These are phyloP conservation scores for Cladosporium sp. DNA, from an alignment of 2,329 filamentous ascomycete genomes.

Conservation along the genomic window DNA sequence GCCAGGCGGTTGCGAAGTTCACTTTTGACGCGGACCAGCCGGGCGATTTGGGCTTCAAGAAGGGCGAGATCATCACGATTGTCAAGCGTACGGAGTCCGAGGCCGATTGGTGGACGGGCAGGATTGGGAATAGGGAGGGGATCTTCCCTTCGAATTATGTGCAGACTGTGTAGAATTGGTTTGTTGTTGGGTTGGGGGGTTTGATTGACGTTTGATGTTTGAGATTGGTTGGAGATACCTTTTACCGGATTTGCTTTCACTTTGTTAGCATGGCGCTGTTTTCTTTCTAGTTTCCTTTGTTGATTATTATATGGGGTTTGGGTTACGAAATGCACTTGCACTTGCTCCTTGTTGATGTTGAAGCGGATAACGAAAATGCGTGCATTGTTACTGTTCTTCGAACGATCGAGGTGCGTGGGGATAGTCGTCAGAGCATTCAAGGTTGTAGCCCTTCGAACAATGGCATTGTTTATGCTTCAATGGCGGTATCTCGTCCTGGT, in stretches of 20 bases:
- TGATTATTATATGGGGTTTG: neutral
- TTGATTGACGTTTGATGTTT: neutral
- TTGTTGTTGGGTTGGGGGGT: neutral
- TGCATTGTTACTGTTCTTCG: neutral
- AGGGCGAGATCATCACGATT: conserved; percentile 93
- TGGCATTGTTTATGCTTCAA: too few species aligned
- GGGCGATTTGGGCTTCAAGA: conserved; percentile 92
- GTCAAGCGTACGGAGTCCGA: conserved; percentile 90
- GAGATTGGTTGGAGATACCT: conserved; percentile 2
- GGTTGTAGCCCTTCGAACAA: too few species aligned
- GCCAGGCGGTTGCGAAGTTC: conserved; percentile 87
- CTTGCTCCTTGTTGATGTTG: neutral
- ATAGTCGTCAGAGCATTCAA: too few species aligned
- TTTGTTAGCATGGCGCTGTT: conserved; percentile 12
- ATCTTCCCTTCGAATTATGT: conserved; percentile 67
- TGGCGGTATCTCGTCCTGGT: too few species aligned
- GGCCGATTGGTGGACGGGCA: conserved; percentile 97
- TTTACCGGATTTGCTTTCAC: too few species aligned
- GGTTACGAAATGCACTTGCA: neutral
- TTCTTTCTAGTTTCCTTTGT: too few species aligned
- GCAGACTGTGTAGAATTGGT: conserved; percentile 16
- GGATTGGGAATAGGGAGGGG: conserved; percentile 76
- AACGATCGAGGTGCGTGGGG: neutral
- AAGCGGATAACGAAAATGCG: neutral
- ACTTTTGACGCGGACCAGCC: conserved; percentile 93